These are phyloP conservation scores for Malbranchea zuffiana DNA, from an alignment of 2,329 filamentous ascomycete species.

Conservation along the genomic window DNA sequence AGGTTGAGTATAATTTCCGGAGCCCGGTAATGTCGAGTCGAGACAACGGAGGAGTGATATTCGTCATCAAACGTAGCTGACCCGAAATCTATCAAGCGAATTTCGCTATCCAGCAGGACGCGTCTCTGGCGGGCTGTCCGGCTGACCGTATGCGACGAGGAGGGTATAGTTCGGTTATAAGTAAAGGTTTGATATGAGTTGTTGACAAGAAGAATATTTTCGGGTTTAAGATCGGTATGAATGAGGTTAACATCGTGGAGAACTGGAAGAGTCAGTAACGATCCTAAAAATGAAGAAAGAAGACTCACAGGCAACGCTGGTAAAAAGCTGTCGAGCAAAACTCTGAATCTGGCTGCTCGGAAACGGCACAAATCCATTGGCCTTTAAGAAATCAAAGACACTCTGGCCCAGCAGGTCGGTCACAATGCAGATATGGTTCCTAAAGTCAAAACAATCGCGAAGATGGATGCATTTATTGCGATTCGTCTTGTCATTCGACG, in stretches of 20 bases:
- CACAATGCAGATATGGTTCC: constrained; percentile 87
- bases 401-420: constrained; percentile 77
- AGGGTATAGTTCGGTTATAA: constrained; percentile 56
- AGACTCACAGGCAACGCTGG: constrained; percentile 88
- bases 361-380: constrained; percentile 89
- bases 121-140: constrained; percentile 51
- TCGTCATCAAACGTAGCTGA: constrained; percentile 59
- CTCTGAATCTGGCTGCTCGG: constrained; percentile 97
- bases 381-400: constrained; percentile 96
- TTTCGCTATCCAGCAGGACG: constrained; percentile 54
- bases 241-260: constrained; percentile 95
- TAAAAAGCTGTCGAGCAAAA: constrained; percentile 90
- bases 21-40: constrained; percentile 55
- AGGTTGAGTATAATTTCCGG: constrained; percentile 58
- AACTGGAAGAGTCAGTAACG: constrained; percentile 44
- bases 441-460: constrained; percentile 91
- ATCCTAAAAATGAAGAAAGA: no score
- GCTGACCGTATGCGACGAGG: constrained; percentile 48
- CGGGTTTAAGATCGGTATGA: constrained; percentile 67
- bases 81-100: constrained; percentile 57
- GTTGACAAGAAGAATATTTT: constrained; percentile 56
- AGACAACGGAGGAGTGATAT: constrained; percentile 58
- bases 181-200: constrained; percentile 58
- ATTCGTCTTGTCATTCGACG: constrained; percentile 83
- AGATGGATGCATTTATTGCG: constrained; percentile 95